Evolutionary conservation across 2,329 filamentous ascomycete genomes (phyloP), one percentile per base, ranked within the genome.

Genomic region (Exophiala dermatitidis): DNA sequence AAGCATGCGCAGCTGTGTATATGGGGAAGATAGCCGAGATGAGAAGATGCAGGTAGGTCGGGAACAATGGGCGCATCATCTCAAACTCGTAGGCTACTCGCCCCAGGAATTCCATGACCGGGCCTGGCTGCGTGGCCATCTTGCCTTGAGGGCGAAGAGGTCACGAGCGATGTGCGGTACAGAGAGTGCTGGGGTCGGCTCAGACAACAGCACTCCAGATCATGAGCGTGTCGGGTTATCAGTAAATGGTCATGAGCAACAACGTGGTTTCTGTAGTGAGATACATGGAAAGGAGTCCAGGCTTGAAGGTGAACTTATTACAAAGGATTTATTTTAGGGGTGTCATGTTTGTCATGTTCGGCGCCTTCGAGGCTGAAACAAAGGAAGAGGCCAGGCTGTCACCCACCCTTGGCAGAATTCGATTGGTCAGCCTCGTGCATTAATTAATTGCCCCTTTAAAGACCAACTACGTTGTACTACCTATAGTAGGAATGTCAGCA

Each of bases 1-100:
- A 86, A n/a, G 86, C 88, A 68, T 95, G 87, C 5, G 90, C 82
- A 45, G 87, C 88, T 3, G 88, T 77, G 70, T 87, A 93, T 65
- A 96, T 95, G 49, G 90, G 88, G 58, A 86, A 83, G 10, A 95
- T 70, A 9, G 90, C 85, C 30, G 87, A 84, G 55, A 83, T 65
- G 50, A 86, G 71, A 8, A 86, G 72, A 66, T 86, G 83, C 0
- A 75, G 63, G 62, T 84, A 63, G 7, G 79, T 81, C 9, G 78
- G 77, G 30, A 83, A 63, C 26, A 77, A 63, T 10, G 74, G 75
- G 53, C 66, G 69, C 46, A 72, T 60, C 12, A 50, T 43, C 28
- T 58, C 30, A n/a, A 55, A 32, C 36, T 63, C 60, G 12, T 57
- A 56, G 30, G 55, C 58, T 10, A 60, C 54, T 28, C 58, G 55